Evolutionary conservation across 2,329 filamentous ascomycete species (phyloP), one percentile per base, ranked within the genome.

Genomic region (Bipolaris bicolor): DNA sequence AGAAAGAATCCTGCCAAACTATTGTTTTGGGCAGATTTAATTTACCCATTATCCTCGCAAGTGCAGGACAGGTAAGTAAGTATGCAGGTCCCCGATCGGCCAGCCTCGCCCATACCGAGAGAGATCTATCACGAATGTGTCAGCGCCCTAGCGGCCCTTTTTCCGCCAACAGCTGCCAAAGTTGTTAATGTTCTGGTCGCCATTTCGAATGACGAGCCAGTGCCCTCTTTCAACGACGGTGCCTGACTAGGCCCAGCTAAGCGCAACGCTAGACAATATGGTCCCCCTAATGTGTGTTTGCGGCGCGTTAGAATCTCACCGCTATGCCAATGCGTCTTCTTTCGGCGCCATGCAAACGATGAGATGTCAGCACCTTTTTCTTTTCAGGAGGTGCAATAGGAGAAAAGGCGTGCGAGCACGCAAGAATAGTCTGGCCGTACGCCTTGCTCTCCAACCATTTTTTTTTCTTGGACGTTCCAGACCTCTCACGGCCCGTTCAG

Each of bases 241-340:
- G 22, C 33, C 46, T 49, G 46, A 49, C 46, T 49, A 49, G 46
- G 15, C 20, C 26, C n/a, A 24, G 46, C 46, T 7, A n/a, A 15
- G 46, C 46, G 34, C 34, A 24, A 16, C 46, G 46, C 46, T 49
- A 29, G 26, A 29, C 26, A 11, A 29, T 11, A 29, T 29, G 26
- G 10, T 10, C 22, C 16, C 20, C n/a, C 20, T 37, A 16, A 29
- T 45, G 26, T 11, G 16, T 26, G 26, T 26, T 16, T 10, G 15
- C 24, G 13, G 9, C 26, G 15, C 20, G 22, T 37, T 37, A 37
- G 11, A 5, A 9, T 24, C 22, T 39, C 46, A 49, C n/a, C 46
- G 22, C 34, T 29, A 7, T 18, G n/a, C 34, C 9, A 29, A 29
- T 29, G 26, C 26, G 26, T 29, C 11, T 29, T 29, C 10, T 49